phyloP scores from a whole-genome alignment of 495 filamentous ascomycete species.

The Hypoxylon perforatum region DNA sequence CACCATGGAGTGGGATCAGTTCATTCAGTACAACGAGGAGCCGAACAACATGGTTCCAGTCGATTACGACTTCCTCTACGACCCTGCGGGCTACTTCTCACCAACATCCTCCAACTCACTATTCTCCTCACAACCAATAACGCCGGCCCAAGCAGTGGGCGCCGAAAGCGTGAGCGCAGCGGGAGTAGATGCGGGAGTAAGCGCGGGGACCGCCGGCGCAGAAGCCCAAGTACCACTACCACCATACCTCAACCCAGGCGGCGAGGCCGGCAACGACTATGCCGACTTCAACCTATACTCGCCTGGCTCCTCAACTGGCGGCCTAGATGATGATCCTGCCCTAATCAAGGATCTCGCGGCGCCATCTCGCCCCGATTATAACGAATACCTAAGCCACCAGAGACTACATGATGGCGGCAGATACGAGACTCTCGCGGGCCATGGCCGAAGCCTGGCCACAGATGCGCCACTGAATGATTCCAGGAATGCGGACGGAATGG shows the following conservation, averaged over 20 bases:
- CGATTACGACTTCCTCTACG: slow-evolving; percentile 54
- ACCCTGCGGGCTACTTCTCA: slow-evolving; percentile 50
- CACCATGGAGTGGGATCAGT: slow-evolving; percentile 54
- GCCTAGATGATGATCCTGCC: slow-evolving; percentile 55
- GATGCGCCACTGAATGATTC: slow-evolving; percentile 1
- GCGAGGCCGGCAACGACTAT: slow-evolving; percentile 55
- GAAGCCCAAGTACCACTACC: slow-evolving; percentile 42
- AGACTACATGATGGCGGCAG: slow-evolving; percentile 12
- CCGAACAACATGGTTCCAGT: slow-evolving; percentile 36
- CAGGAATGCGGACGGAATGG: neutral
- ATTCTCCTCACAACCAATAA: slow-evolving; percentile 50
- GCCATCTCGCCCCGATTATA: slow-evolving; percentile 11
- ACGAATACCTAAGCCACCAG: slow-evolving; percentile 5
- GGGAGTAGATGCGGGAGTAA: too few species aligned
- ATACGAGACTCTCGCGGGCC: neutral
- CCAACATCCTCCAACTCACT: slow-evolving; percentile 47
- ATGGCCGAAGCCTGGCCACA: neutral
- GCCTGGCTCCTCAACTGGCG: slow-evolving; percentile 52
- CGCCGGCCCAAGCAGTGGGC: slow-evolving; percentile 41
- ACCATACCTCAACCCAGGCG: slow-evolving; percentile 56
- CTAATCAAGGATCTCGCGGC: slow-evolving; percentile 39
- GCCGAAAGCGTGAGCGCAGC: slow-evolving; percentile 21
- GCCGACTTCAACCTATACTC: slow-evolving; percentile 64
- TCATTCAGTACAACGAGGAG: slow-evolving; percentile 53
- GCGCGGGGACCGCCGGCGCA: slow-evolving; percentile 15